Conservation (phyloP, 148 eudicot genomes). For the Nepenthes mirabilis region DNA sequence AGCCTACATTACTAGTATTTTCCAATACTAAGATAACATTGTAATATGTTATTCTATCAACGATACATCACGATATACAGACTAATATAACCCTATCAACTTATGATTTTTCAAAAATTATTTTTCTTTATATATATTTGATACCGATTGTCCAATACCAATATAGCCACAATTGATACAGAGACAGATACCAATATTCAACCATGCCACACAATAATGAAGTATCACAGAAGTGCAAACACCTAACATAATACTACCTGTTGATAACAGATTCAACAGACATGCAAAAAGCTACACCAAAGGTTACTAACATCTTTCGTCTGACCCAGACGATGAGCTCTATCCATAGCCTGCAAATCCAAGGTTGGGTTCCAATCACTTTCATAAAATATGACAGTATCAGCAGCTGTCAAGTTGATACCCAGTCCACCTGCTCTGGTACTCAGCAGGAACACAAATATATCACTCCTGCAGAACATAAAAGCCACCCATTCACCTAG, state of each 20-base stretch:
- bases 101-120: too few relatives aligned
- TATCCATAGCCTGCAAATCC: slow-evolving; percentile 98
- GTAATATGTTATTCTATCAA: too few relatives aligned
- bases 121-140: too few relatives aligned
- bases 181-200: too few relatives aligned
- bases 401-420: slow-evolving; percentile 95
- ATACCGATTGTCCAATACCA: too few relatives aligned
- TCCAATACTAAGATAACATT: too few relatives aligned
- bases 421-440: slow-evolving; percentile 98
- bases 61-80: too few relatives aligned
- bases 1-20: too few relatives aligned
- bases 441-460: slow-evolving; percentile 92
- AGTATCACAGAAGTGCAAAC: not conserved
- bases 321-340: slow-evolving; percentile 99
- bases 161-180: too few relatives aligned
- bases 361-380: slow-evolving; percentile 99
- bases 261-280: not conserved
- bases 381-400: slow-evolving; percentile 96
- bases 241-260: not conserved
- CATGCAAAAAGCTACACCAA: not conserved
- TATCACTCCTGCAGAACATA: slow-evolving; percentile 64
- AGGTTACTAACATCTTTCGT: slow-evolving; percentile 80
- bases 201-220: not conserved
- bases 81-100: too few relatives aligned
- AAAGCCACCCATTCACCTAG: slow-evolving; percentile 4